Conservation (phyloP, 2,329 filamentous ascomycete genomes). For the Pestalotiopsis sp. region DNA sequence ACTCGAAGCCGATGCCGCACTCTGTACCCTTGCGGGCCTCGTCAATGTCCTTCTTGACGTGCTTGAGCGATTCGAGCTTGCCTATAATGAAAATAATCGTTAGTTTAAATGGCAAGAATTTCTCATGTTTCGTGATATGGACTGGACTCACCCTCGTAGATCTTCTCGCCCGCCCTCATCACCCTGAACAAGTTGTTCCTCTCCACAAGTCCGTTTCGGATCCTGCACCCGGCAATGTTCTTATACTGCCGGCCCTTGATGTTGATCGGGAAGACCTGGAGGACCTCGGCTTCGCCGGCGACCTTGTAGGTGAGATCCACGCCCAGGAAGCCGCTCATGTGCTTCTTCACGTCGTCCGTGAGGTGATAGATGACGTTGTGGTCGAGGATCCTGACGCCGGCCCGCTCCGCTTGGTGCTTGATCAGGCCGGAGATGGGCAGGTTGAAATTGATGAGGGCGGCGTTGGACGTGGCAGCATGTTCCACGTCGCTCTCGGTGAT, state of each 20-base stretch:
- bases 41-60: slow-evolving; percentile 86
- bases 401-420: slow-evolving; percentile 67
- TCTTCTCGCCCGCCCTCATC: slow-evolving; percentile 66
- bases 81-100: slow-evolving; percentile 52
- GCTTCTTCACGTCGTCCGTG: slow-evolving; percentile 70
- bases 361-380: slow-evolving; percentile 86
- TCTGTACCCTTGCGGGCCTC: slow-evolving; percentile 94
- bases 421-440: slow-evolving; percentile 69
- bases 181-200: slow-evolving; percentile 70
- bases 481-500: slow-evolving; percentile 88
- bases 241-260: slow-evolving; percentile 70
- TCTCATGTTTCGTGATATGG: background rate
- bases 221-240: slow-evolving; percentile 84
- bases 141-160: slow-evolving; percentile 77
- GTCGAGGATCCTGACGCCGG: slow-evolving; percentile 77
- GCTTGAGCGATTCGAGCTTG: slow-evolving; percentile 78
- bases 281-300: slow-evolving; percentile 84
- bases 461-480: slow-evolving; percentile 77
- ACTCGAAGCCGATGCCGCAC: slow-evolving; percentile 85
- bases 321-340: slow-evolving; percentile 70
- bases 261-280: slow-evolving; percentile 83
- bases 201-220: slow-evolving; percentile 77
- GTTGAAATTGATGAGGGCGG: slow-evolving; percentile 87
- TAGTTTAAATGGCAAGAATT: background rate
- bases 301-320: slow-evolving; percentile 71